phyloP scores from a whole-genome alignment of 768 basidiomycete genomes.

The Mycena galopus region DNA sequence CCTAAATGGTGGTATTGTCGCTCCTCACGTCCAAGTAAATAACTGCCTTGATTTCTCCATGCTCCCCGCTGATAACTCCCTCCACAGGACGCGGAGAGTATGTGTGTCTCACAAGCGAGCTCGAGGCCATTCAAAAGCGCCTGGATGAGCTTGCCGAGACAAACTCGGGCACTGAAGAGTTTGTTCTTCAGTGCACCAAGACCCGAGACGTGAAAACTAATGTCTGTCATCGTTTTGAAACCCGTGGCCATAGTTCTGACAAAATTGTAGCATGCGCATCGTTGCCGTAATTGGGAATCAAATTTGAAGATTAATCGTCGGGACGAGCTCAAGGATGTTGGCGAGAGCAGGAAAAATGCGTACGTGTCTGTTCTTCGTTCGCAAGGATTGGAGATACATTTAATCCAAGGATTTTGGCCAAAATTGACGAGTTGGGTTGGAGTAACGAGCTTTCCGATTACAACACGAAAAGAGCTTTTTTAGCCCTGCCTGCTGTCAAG shows the following conservation, averaged over 20 bases:
- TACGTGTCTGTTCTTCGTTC: constrained; percentile 19
- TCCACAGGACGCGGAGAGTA: neutral
- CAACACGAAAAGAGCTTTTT: neutral
- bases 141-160: neutral
- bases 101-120: neutral
- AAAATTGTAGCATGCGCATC: neutral
- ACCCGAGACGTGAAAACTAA: neutral
- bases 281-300: neutral
- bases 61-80: neutral
- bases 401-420: constrained; percentile 32
- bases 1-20: neutral
- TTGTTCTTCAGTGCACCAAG: neutral
- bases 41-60: neutral
- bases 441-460: constrained; percentile 24
- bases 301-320: neutral
- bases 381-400: neutral
- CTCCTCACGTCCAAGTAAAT: neutral
- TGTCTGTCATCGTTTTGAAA: neutral
- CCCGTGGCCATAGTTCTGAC: neutral
- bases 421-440: constrained; percentile 31
- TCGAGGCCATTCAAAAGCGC: neutral
- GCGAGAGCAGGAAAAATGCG: constrained; percentile 31
- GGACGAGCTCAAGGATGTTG: constrained; percentile 23
- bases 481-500: constrained; percentile 37
- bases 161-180: neutral